Base-by-base conservation (phyloP, 306 rosid species). In the Ceratonia siliqua region DNA sequence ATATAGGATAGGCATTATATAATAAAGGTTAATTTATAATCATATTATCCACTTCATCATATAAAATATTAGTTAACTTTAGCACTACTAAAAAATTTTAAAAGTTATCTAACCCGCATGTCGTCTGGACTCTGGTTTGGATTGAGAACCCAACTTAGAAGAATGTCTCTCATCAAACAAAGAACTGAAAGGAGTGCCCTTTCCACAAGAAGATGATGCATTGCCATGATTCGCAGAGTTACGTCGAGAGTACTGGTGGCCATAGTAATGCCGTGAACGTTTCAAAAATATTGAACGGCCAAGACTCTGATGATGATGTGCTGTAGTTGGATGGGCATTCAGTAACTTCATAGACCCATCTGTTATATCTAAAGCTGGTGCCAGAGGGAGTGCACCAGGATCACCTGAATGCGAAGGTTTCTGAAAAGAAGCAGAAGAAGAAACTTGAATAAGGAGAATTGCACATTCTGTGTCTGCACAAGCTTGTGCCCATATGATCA, bases 191-290 rank as follows among this genome's bases (percentile, higher is more conserved):
- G 89, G 46, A 57, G 79, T 63, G 4, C 83, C 88, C 76, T 90
- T 95, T 38, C 87, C 91, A 35, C 84, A 85, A 54, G 98, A 90
- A 68, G 88, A 83, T 38, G 97, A 85, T 57, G 91, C 78, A 74
- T 55, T 85, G 35, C 86, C 85, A 73, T 80, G 87, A 82, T 87
- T 88, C 50, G 78, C 54, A 9, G 88, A 81, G 85, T 82, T 87
- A 38, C 97, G 97, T 18, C 97, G 89, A 68, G 93, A 87, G 79
- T 95, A 95, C 38, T 92, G 97, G 78, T 95, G 92, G 18, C 83
- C 90, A 79, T 87, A 90, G 85, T 85, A 82, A 82, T 95, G 90
- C 30, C 93, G 91, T 20, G 98, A 92, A 4, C 96, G 92, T 70
- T 92, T 95, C 81, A 92, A 73, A 73, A 87, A 86, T 28, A 83